A percentile compares a stretch with the other conserved stretches of the same genome.
Evolutionary conservation across 345 rosid genomes (phyloP).

Genomic region (Acer campestre): DNA sequence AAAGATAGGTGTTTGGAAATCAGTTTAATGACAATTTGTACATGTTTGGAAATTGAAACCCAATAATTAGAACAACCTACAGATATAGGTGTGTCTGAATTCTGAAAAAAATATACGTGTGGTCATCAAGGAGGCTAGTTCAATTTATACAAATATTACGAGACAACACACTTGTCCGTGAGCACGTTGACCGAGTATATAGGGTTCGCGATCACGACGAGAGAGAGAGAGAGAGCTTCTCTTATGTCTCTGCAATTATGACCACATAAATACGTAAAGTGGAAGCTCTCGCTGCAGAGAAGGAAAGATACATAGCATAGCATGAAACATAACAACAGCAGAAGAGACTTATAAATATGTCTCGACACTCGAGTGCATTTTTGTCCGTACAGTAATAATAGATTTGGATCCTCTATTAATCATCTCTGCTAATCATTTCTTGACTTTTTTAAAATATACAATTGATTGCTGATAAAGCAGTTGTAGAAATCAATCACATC

Average conservation of each 20-base stretch:
- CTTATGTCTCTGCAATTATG: constrained; percentile 5
- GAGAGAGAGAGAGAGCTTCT: neutral
- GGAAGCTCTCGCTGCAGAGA: constrained; percentile 3
- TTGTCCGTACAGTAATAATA: neutral
- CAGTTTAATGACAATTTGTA: neutral
- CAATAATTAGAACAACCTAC: neutral
- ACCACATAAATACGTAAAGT: constrained; percentile 15
- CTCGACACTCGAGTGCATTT: neutral
- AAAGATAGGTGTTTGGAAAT: too few species aligned
- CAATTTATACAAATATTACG: too few species aligned
- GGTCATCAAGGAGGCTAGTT: too few species aligned
- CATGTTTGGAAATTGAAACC: neutral
- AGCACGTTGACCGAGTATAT: neutral
- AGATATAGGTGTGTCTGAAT: neutral
- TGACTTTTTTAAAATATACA: too few species aligned
- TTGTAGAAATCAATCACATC: too few species aligned
- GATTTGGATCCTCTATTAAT: too few species aligned
- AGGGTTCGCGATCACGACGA: neutral
- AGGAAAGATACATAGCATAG: neutral
- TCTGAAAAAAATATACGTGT: neutral
- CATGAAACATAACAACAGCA: constrained; percentile 6
- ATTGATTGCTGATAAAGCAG: too few species aligned
- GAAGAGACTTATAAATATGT: neutral
- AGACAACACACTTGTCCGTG: too few species aligned
- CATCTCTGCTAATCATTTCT: too few species aligned